Evolutionary conservation across 129 eudicot species (phyloP).

Genomic region (Sambucus nigra): DNA sequence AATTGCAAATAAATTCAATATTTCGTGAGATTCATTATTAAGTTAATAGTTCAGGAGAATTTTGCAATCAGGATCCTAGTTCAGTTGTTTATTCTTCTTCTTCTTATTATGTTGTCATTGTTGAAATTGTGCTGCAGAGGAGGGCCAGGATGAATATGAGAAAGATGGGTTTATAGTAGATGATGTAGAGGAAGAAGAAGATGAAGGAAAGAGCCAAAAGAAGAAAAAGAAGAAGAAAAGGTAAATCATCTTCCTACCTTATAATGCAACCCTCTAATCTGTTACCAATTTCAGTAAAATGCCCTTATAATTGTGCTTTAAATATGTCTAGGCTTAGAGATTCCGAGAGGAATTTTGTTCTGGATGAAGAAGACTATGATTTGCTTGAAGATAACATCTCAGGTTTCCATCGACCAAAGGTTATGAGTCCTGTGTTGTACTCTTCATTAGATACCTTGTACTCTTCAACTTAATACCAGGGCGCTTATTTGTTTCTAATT

Average conservation of each 20-base stretch:
- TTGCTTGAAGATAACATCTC: neutral
- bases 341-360: neutral
- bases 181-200: neutral
- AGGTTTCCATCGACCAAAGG: neutral
- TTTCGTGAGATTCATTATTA: too few species aligned
- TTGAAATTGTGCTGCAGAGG: neutral
- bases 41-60: neutral
- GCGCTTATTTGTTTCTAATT: too few species aligned
- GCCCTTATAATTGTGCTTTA: neutral
- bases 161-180: neutral
- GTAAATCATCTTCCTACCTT: neutral
- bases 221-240: neutral
- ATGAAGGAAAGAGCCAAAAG: neutral
- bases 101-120: neutral
- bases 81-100: neutral
- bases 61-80: neutral
- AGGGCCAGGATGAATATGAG: neutral
- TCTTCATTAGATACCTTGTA: neutral
- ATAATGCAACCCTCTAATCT: neutral
- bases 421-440: neutral
- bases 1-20: too few species aligned
- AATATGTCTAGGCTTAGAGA: neutral
- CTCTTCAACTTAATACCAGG: neutral
- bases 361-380: neutral
- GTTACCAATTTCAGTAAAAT: neutral